These are phyloP conservation scores for Candida railenensis DNA, from an alignment of 805 yeast genomes.

Conservation along the genomic window DNA sequence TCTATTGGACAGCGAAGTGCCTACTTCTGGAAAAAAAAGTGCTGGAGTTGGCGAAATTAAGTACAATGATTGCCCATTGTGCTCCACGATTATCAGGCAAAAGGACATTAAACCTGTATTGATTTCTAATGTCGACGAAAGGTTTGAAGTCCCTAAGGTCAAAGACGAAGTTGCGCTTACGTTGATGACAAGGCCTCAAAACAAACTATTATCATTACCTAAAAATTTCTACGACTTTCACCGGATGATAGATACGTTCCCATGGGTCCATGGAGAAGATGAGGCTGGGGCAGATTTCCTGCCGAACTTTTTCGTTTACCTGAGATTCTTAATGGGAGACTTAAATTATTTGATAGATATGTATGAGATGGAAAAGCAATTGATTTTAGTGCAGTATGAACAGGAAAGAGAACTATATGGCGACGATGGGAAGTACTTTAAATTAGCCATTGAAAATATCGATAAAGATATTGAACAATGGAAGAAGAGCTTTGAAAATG, in stretches of 20 bases:
- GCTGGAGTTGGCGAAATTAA: conserved; percentile 39
- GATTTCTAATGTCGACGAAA: conserved; percentile 45
- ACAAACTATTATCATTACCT: conserved; percentile 51
- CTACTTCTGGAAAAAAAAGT: conserved; percentile 32
- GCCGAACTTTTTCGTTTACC: conserved; percentile 40
- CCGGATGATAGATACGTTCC: conserved; percentile 45
- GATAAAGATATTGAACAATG: conserved; percentile 43
- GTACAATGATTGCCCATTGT: conserved; percentile 77
- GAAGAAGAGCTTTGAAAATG: conserved; percentile 25
- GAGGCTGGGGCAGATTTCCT: neutral
- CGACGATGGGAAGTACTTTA: conserved; percentile 55
- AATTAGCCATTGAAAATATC: conserved; percentile 56
- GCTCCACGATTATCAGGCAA: conserved; percentile 54
- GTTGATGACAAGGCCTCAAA: conserved; percentile 54
- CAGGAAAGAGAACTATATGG: conserved; percentile 60
- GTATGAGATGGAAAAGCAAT: conserved; percentile 58
- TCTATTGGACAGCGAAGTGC: conserved; percentile 57
- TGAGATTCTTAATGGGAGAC: conserved; percentile 72
- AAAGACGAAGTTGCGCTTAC: conserved; percentile 57
- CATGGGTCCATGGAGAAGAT: conserved; percentile 43
- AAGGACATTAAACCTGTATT: conserved; percentile 67
- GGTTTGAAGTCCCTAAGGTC: conserved; percentile 56
- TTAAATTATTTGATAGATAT: conserved; percentile 50
- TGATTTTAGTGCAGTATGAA: conserved; percentile 49
- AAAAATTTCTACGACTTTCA: conserved; percentile 28